These are phyloP conservation scores for Aspergillus sp. DNA, from an alignment of 2,329 filamentous ascomycete genomes.

Conservation along the genomic window DNA sequence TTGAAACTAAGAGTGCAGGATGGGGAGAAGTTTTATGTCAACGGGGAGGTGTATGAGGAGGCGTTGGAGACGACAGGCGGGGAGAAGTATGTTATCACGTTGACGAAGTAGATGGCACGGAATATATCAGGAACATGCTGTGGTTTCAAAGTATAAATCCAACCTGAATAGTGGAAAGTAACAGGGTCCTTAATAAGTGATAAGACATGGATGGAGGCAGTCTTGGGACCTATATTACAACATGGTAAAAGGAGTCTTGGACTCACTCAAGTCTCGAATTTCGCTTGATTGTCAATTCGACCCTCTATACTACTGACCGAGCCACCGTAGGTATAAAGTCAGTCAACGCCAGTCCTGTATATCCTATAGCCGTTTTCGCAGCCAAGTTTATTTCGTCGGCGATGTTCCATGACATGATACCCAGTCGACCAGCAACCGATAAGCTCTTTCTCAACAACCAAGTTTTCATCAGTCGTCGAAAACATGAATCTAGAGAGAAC, in stretches of 20 bases:
- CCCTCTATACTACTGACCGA: not conserved
- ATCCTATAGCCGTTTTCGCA: not conserved
- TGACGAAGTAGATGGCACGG: not conserved
- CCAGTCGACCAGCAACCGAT: slow-evolving; percentile 16
- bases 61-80: not conserved
- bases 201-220: too few species aligned
- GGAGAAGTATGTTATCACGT: not conserved
- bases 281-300: not conserved
- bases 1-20: not conserved
- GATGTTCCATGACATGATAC: not conserved
- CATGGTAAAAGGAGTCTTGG: too few species aligned
- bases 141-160: too few species aligned
- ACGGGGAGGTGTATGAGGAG: not conserved
- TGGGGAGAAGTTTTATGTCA: not conserved
- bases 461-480: not conserved
- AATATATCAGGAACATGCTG: too few species aligned
- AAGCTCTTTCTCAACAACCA: not conserved
- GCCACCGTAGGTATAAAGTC: not conserved
- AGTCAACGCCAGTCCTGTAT: not conserved
- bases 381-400: not conserved
- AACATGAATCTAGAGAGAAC: not conserved
- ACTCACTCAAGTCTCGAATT: too few species aligned
- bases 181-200: too few species aligned
- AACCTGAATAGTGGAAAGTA: too few species aligned
- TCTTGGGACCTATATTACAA: too few species aligned